A percentile compares a stretch with the other conserved stretches of the same genome.
phyloP scores from a whole-genome alignment of 1,284 basidiomycete genomes.

The Chondrostereum purpureum region DNA sequence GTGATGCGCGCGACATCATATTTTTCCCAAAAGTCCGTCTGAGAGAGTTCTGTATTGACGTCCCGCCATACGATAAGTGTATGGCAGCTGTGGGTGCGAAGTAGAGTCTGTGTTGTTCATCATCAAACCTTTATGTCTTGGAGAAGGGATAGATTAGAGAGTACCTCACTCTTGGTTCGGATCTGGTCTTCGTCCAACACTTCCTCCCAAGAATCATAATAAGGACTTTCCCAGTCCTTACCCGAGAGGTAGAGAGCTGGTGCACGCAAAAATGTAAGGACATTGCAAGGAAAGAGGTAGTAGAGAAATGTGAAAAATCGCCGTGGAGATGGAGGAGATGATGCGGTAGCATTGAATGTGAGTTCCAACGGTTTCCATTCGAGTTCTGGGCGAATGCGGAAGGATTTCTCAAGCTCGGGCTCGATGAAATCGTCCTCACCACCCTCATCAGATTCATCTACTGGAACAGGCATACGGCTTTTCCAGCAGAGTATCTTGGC shows the following conservation, averaged over 20 bases:
- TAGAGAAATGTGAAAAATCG: constrained; percentile 76
- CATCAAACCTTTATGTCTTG: too few relatives aligned
- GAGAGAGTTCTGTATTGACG: constrained; percentile 54
- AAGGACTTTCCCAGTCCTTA: constrained; percentile 45
- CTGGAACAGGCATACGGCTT: constrained; percentile 30
- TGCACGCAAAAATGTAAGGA: constrained; percentile 65
- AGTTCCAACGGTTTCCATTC: constrained; percentile 60
- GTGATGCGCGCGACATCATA: constrained; percentile 64
- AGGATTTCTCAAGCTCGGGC: constrained; percentile 29
- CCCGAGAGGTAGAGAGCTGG: constrained; percentile 59
- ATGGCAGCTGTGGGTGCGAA: constrained; percentile 71
- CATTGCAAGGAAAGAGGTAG: constrained; percentile 84
- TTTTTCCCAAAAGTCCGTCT: constrained; percentile 59
- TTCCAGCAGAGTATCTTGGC: constrained; percentile 70
- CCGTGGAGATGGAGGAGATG: constrained; percentile 48
- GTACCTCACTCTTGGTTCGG: constrained; percentile 59
- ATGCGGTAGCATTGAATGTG: constrained; percentile 43
- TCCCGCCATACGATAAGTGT: constrained; percentile 66
- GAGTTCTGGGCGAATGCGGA: constrained; percentile 45
- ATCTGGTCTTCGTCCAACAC: constrained; percentile 68
- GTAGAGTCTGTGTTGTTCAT: constrained; percentile 51
- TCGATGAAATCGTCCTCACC: constrained; percentile 27
- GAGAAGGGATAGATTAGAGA: constrained; percentile 5
- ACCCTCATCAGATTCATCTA: constrained; percentile 25
- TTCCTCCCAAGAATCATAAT: constrained; percentile 55